Percentiles rank a stretch among this genome's conserved stretches.
phyloP scores from a whole-genome alignment of 345 rosid species.

The Eucalyptus pauciflora region DNA sequence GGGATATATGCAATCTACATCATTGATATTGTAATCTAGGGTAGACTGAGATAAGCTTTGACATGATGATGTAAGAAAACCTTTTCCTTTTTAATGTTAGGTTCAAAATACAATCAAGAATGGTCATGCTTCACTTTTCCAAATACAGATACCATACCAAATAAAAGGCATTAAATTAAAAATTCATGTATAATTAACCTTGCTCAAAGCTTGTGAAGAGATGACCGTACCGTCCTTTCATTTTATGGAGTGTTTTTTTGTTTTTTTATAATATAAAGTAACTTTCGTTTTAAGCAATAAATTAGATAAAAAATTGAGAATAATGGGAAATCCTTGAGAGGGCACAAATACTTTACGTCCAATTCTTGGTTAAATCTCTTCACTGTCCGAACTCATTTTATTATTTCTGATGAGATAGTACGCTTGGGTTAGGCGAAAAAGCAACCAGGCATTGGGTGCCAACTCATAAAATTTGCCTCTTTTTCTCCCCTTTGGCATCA shows the following conservation, averaged over 20 bases:
- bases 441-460: not conserved
- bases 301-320: too few relatives aligned
- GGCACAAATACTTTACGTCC: not conserved
- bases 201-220: not conserved
- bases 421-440: not conserved
- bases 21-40: not conserved
- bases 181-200: not conserved
- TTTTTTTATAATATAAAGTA: too few relatives aligned
- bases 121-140: not conserved
- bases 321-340: not conserved
- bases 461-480: not conserved
- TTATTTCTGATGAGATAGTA: not conserved
- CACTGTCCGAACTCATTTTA: not conserved
- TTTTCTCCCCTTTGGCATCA: not conserved
- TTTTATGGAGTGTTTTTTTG: accelerated
- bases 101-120: not conserved
- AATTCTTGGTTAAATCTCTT: not conserved
- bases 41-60: not conserved
- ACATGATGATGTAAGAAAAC: not conserved
- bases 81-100: not conserved
- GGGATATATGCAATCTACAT: accelerated
- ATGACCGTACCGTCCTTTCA: not conserved
- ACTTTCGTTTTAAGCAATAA: too few relatives aligned
- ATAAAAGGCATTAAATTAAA: not conserved
- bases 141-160: not conserved